Percentiles rank a stretch among this genome's conserved stretches.
Conservation (phyloP, 2,329 filamentous ascomycete genomes). For the Aspergillus ibericus region DNA sequence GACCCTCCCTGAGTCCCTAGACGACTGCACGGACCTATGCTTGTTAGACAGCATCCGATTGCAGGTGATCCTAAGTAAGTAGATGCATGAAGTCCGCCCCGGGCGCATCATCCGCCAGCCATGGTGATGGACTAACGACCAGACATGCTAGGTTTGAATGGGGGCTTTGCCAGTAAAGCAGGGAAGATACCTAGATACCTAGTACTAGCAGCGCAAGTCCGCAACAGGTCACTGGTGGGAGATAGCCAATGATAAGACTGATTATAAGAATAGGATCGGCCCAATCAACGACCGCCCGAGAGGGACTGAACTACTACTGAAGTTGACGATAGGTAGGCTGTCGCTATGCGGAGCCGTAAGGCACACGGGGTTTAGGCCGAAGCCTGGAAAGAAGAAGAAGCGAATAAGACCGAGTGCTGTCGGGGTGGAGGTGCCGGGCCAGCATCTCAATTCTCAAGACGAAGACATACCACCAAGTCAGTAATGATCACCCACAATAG, state of each 20-base stretch:
- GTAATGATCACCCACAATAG: constrained; percentile 13
- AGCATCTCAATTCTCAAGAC: constrained; percentile 8
- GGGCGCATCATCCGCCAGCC: constrained; percentile 9
- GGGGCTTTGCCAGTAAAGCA: background rate
- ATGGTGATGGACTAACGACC: constrained; percentile 2
- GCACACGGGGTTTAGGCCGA: constrained; percentile 6
- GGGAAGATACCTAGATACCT: too few species aligned
- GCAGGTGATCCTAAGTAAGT: background rate
- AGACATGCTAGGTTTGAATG: constrained; percentile 2
- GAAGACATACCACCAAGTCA: background rate
- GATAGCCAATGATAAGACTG: background rate
- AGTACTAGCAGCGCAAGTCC: too few species aligned
- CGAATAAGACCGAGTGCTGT: background rate
- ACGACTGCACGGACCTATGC: constrained; percentile 1
- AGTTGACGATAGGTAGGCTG: background rate
- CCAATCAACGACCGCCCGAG: background rate
- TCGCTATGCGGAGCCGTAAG: constrained; percentile 1
- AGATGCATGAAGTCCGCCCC: constrained; percentile 4
- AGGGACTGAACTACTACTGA: too few species aligned
- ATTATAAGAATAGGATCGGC: background rate
- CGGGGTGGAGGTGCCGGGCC: constrained; percentile 9
- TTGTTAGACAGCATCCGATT: background rate
- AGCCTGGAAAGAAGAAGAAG: background rate
- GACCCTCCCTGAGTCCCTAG: background rate
- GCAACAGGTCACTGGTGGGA: too few species aligned